Evolutionary conservation across 371 early-diverging fungal species (phyloP), one percentile per base, ranked within the genome.

Genomic region (Mucor saturninus): DNA sequence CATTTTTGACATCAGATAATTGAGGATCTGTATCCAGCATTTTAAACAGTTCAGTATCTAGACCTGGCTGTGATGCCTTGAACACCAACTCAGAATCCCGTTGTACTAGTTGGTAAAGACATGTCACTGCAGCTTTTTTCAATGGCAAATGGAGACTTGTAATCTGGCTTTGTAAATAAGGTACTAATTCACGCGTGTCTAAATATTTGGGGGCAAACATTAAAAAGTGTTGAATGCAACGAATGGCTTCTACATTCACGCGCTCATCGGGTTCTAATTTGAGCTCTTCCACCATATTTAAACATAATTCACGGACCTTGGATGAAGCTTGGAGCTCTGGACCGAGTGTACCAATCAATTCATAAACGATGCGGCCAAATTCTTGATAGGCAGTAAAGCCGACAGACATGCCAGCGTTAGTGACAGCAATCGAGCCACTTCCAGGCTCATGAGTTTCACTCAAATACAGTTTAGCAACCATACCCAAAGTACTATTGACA

Each of bases 301-400:
- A 80, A 67, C 93, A 91, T 1, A 93, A 73, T 37, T 92, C 91
- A n/a, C 93, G 83, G 0, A 90, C 77, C 52, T 87, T 88, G 4
- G 83, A 68, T 10, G 89, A 90, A 4, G 83, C 77, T 55, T 92
- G 89, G 21, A 98, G 77, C 62, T 96, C 97, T 0, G 98, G 98
- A 0, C 98, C 98, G 10, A 97, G 68, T 0, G 93, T 93, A 6
- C 94, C 93, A 57, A 97, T 83, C 48, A 97, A 71, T 4, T 95
- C 94, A 61, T 93, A 89, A 48, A 97, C 83, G 32, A 97, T 91
- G 26, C 88, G 89, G 0, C 96, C 98, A 66, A 98, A 82, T 52
- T 89, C 86, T 46, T 93, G 92, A 64, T 87, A 86, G 11, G 83
- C 80, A 1, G 85, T 82, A 21, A 85, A 79, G 3, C 86, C 86